phyloP scores from a whole-genome alignment of 345 rosid species.

The Gossypium mustelinum region DNA sequence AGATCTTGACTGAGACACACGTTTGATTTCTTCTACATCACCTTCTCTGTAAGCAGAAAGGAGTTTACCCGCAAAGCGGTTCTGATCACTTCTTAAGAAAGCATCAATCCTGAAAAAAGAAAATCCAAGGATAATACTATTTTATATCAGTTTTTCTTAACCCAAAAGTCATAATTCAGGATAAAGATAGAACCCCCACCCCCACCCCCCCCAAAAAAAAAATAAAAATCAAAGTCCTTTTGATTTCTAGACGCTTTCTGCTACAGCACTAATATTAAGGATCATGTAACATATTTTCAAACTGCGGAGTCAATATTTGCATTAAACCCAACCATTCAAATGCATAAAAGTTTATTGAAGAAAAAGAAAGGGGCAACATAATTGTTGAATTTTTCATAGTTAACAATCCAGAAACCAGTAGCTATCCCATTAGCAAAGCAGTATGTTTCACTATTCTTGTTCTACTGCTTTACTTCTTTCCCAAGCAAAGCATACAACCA shows the following conservation, averaged over 20 bases:
- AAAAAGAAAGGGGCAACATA: too few relatives aligned
- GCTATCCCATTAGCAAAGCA: background rate
- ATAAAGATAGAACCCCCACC: background rate
- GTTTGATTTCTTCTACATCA: slow-evolving; percentile 87
- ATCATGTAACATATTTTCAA: background rate
- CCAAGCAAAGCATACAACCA: too few relatives aligned
- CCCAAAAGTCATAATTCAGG: background rate
- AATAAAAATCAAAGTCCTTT: background rate
- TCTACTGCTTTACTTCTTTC: background rate
- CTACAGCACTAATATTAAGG: background rate
- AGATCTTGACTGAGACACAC: slow-evolving; percentile 64
- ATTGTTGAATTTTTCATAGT: background rate
- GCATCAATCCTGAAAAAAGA: slow-evolving; percentile 61
- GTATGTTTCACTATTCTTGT: background rate
- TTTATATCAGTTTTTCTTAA: background rate
- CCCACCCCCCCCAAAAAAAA: too few relatives aligned
- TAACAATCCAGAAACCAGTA: background rate
- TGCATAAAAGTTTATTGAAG: background rate
- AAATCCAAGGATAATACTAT: background rate
- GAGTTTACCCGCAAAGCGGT: slow-evolving; percentile 66
- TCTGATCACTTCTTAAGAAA: slow-evolving; percentile 81
- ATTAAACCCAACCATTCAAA: background rate
- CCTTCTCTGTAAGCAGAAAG: slow-evolving; percentile 84
- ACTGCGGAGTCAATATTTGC: background rate
- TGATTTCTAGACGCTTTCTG: background rate